Conservation (phyloP, 805 yeast genomes). For the Metschnikowia amazonensis region DNA sequence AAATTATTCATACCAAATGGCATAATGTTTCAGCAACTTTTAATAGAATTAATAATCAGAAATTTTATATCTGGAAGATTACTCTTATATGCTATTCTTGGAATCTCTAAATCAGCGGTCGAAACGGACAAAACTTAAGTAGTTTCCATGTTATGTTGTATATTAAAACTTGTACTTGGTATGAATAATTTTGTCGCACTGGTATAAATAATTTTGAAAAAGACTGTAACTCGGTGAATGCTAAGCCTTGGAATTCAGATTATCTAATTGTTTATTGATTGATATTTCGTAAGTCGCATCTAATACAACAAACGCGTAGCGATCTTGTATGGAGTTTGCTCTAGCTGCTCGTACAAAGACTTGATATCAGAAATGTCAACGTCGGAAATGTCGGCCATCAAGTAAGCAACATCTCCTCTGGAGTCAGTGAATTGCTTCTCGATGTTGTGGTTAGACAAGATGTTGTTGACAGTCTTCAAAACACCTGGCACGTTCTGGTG, state of each 20-base stretch:
- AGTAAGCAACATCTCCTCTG: constrained; percentile 90
- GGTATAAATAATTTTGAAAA: too few species aligned
- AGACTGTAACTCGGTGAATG: background rate
- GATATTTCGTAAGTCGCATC: background rate
- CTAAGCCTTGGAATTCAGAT: background rate
- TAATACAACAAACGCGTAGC: constrained; percentile 87
- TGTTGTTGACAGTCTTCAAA: constrained; percentile 92
- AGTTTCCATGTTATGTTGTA: too few species aligned
- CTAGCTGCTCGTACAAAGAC: constrained; percentile 77
- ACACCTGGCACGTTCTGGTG: constrained; percentile 99
- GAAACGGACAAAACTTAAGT: too few species aligned
- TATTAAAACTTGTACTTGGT: too few species aligned
- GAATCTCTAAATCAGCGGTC: too few species aligned
- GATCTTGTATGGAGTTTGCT: constrained; percentile 85
- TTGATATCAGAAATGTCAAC: constrained; percentile 82
- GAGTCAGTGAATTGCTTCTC: constrained; percentile 99
- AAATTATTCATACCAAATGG: too few species aligned
- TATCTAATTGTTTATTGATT: constrained; percentile 5
- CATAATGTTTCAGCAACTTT: too few species aligned
- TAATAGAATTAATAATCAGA: too few species aligned
- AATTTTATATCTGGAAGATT: too few species aligned
- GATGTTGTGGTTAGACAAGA: constrained; percentile 89
- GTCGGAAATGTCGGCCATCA: constrained; percentile 94
- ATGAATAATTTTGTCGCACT: too few species aligned
- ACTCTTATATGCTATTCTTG: too few species aligned